Conservation (phyloP, 495 filamentous ascomycete species). For the Penicillium malachiteum region DNA sequence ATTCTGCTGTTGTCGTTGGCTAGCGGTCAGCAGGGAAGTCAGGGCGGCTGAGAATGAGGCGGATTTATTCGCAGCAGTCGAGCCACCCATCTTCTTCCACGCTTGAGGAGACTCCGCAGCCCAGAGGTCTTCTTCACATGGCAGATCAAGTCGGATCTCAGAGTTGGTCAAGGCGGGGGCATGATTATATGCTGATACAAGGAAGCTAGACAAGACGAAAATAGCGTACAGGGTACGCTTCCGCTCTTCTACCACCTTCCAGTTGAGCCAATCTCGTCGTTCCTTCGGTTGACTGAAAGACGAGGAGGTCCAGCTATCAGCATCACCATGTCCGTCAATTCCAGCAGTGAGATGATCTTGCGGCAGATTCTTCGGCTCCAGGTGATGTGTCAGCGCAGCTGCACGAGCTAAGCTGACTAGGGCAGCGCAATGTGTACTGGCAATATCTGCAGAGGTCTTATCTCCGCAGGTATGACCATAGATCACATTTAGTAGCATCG, state of each 20-base stretch:
- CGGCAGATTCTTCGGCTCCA: constrained; percentile 39
- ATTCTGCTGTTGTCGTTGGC: constrained; percentile 65
- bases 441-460: constrained; percentile 84
- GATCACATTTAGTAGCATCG: constrained; percentile 94
- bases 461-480: constrained; percentile 96
- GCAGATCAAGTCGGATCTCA: constrained; percentile 86
- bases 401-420: constrained; percentile 88
- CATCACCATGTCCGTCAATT: constrained; percentile 15
- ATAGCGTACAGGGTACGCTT: constrained; percentile 93
- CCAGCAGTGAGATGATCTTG: constrained; percentile 36
- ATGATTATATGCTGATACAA: constrained; percentile 92
- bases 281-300: constrained; percentile 59
- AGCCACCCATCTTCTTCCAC: constrained; percentile 77
- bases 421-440: constrained; percentile 85
- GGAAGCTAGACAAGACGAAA: constrained; percentile 84
- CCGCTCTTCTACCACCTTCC: constrained; percentile 86
- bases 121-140: constrained; percentile 93
- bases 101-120: constrained; percentile 73
- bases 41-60: constrained; percentile 74
- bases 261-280: constrained; percentile 80
- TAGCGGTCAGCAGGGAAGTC: constrained; percentile 75
- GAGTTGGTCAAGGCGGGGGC: constrained; percentile 90
- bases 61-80: constrained; percentile 59
- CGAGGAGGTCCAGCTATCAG: constrained; percentile 29
- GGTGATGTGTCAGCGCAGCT: constrained; percentile 64